Evolutionary conservation across 306 rosid species (phyloP).

Genomic region (Glycine tomentella): DNA sequence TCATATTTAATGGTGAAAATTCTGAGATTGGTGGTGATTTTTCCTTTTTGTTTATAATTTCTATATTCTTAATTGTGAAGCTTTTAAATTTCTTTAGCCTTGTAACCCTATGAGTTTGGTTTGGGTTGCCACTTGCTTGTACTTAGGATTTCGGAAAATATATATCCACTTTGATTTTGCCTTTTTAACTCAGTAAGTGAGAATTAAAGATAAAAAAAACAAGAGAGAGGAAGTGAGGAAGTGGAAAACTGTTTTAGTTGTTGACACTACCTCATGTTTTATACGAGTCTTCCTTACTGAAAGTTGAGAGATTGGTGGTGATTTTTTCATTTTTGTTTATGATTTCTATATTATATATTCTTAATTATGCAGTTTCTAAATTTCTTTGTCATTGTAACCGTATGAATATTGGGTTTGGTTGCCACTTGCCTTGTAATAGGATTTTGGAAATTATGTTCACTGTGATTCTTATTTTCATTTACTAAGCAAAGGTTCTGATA

Average conservation of each 20-base stretch:
- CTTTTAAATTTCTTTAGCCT: neutral
- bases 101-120: neutral
- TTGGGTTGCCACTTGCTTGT: neutral
- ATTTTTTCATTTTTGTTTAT: neutral
- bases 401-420: neutral
- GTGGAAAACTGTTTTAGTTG: neutral
- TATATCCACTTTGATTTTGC: neutral
- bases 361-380: neutral
- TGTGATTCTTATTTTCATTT: neutral
- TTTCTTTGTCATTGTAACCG: neutral
- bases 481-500: neutral
- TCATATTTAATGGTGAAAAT: neutral
- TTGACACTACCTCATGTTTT: neutral
- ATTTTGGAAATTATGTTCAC: neutral
- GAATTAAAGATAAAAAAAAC: neutral
- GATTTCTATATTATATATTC: neutral
- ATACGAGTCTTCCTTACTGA: slow-evolving; percentile 1
- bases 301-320: neutral
- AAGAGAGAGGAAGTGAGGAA: neutral
- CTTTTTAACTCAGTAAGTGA: neutral
- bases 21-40: neutral
- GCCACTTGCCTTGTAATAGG: neutral
- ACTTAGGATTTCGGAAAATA: neutral
- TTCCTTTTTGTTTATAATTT: neutral
- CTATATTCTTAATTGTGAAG: neutral